Base-by-base conservation (phyloP, 805 yeast genomes). In the Cyberlindnera subsufficiens region DNA sequence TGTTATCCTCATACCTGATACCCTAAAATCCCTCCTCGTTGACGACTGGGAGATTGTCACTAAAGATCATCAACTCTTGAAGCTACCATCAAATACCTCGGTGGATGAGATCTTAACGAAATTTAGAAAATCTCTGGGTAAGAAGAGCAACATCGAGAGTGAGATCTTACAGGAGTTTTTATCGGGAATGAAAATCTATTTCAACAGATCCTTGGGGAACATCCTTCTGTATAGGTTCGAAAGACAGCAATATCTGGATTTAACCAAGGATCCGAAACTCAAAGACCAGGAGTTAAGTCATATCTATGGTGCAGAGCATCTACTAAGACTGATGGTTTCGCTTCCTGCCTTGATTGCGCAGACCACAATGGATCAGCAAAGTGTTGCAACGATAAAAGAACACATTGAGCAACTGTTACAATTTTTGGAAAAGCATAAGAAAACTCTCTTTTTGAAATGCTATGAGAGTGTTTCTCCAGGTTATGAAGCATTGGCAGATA, bases 1-100 rank as follows among this genome's bases (percentile, higher is more conserved):
- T 16, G 60, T 66, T 36, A 53, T 87, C 14, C 65, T 66, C 13
- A 75, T 90, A 7, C 86, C 91, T 2, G 78, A 80, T 39, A 64
- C 71, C 27, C 67, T 91, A 44, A 90, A 89, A 60, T 67, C 82
- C 6, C 54, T 80, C 3, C 66, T 91, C 32, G 95, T 90, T 1
- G 89, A 87, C 60, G 98, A 91, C 66, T 91, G 98, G 99, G 96
- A 91, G 61, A 71, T 70, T 51, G 74, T 91, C 30, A 89, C 98
- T 1, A 86, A 85, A 53, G 86, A 88, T 52, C 82, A 82, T 40
- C 78, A 80, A 59, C 61, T 88, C 35, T 75, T 86, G 3, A 64
- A 73, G 20, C 60, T 90, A 34, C 96, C 96, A 0, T 68, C 77
- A 14, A 63, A 61, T 30, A 69, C 69, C 3, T 72, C 77, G 0